Percentiles rank a stretch among this genome's conserved stretches.
Conservation (phyloP, 2,329 filamentous ascomycete genomes). For the Clonostachys sp. region DNA sequence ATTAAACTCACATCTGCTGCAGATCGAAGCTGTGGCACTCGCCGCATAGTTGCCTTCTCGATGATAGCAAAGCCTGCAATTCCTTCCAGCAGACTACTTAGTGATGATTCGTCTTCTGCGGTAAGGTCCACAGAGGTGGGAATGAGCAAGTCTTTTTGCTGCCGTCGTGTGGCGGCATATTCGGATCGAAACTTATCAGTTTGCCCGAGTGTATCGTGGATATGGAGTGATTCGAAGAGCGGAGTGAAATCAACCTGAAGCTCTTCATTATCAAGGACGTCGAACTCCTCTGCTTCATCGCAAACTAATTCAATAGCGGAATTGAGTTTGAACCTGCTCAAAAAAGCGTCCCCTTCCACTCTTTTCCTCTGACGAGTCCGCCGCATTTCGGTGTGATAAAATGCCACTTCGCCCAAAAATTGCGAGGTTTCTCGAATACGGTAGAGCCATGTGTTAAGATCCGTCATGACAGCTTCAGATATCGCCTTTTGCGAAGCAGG, state of each 20-base stretch:
- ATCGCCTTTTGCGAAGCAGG: slow-evolving; percentile 89
- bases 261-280: slow-evolving; percentile 92
- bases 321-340: slow-evolving; percentile 85
- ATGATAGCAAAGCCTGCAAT: slow-evolving; percentile 97
- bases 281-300: slow-evolving; percentile 93
- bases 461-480: slow-evolving; percentile 93
- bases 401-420: slow-evolving; percentile 91
- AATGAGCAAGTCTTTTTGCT: slow-evolving; percentile 87
- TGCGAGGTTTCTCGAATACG: slow-evolving; percentile 94
- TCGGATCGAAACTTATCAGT: slow-evolving; percentile 86
- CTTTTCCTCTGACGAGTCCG: slow-evolving; percentile 79
- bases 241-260: slow-evolving; percentile 92
- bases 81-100: slow-evolving; percentile 89
- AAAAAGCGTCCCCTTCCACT: slow-evolving; percentile 67
- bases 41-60: slow-evolving; percentile 88
- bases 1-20: slow-evolving; percentile 66
- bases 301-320: slow-evolving; percentile 93
- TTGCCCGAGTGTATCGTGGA: slow-evolving; percentile 90
- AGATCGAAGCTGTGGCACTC: slow-evolving; percentile 77
- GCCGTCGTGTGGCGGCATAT: slow-evolving; percentile 85
- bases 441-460: slow-evolving; percentile 95
- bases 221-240: slow-evolving; percentile 91
- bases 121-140: slow-evolving; percentile 71
- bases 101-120: slow-evolving; percentile 75
- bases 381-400: slow-evolving; percentile 90